phyloP scores from a whole-genome alignment of 768 basidiomycete species.

The Pleurotus cornucopiae region DNA sequence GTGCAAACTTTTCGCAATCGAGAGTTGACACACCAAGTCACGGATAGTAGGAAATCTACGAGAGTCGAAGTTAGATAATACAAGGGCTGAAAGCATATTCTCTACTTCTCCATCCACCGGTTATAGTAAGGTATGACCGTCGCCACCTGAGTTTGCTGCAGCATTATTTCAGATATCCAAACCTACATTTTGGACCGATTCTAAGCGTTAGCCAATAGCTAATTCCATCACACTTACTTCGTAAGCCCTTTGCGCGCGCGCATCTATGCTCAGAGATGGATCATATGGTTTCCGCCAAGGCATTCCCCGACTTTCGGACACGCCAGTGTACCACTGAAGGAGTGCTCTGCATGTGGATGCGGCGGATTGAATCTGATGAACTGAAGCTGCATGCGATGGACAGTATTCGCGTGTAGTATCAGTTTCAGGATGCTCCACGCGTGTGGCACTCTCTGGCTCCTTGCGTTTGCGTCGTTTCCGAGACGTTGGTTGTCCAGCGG shows the following conservation, averaged over 20 bases:
- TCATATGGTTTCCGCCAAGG: conserved; percentile 85
- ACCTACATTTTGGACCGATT: conserved; percentile 40
- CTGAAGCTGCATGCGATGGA: conserved; percentile 36
- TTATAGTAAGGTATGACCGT: conserved; percentile 95
- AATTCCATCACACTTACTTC: conserved; percentile 52
- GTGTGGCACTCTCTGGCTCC: not conserved
- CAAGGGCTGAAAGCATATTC: conserved; percentile 2
- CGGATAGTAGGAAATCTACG: conserved; percentile 76
- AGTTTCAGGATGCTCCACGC: not conserved
- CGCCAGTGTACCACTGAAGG: conserved; percentile 68
- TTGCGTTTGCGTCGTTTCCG: not conserved
- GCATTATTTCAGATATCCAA: conserved; percentile 92
- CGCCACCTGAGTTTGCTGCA: conserved; percentile 91
- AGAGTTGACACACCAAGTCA: conserved; percentile 52
- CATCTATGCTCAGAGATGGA: conserved; percentile 44
- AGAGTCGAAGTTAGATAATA: conserved; percentile 7
- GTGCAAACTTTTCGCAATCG: not conserved
- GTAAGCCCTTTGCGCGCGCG: conserved; percentile 83
- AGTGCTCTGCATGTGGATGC: conserved; percentile 44
- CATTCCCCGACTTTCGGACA: conserved; percentile 73
- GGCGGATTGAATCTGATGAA: conserved; percentile 43
- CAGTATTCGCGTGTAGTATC: conserved; percentile 12
- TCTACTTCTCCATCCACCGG: conserved; percentile 79
- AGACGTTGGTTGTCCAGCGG: not conserved
- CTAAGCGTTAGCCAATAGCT: not conserved